Conservation (phyloP, 1,139 yeast genomes). For the Scheffersomyces illinoinensis region DNA sequence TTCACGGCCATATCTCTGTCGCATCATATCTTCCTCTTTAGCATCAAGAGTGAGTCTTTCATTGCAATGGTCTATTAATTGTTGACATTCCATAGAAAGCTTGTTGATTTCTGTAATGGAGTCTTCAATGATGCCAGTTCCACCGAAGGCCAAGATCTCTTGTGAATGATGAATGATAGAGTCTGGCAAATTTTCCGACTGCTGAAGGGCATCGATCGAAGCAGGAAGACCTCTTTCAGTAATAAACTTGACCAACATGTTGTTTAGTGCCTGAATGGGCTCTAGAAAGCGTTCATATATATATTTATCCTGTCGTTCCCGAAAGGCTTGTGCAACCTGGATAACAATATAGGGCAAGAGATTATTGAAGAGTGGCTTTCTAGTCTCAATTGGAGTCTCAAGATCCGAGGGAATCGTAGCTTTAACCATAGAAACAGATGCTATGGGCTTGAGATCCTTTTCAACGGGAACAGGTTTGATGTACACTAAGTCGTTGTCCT, state of each 20-base stretch:
- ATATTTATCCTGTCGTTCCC: conserved; percentile 62
- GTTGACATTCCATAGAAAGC: conserved; percentile 41
- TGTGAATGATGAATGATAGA: conserved; percentile 56
- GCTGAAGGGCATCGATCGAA: conserved; percentile 61
- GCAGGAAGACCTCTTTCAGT: conserved; percentile 57
- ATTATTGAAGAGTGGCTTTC: conserved; percentile 46
- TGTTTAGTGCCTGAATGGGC: conserved; percentile 55
- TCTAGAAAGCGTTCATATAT: conserved; percentile 49
- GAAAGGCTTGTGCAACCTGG: conserved; percentile 67
- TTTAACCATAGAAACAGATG: conserved; percentile 59
- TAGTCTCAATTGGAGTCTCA: conserved; percentile 14
- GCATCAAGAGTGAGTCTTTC: conserved; percentile 52
- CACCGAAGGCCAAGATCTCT: conserved; percentile 58
- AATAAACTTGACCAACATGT: conserved; percentile 45
- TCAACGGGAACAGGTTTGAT: conserved; percentile 60
- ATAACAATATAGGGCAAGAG: conserved; percentile 68
- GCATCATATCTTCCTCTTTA: conserved; percentile 55
- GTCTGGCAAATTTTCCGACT: conserved; percentile 64
- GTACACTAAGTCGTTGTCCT: conserved; percentile 81
- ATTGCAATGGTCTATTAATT: conserved; percentile 43
- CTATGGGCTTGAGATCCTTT: conserved; percentile 42
- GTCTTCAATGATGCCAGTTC: conserved; percentile 41
- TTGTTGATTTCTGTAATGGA: conserved; percentile 47
- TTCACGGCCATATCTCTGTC: conserved; percentile 40
- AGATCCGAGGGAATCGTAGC: conserved; percentile 41